Evolutionary conservation across 2,329 filamentous ascomycete genomes (phyloP), one percentile per base, ranked within the genome.

Genomic region (Teratosphaeria pseudoeucalypti): DNA sequence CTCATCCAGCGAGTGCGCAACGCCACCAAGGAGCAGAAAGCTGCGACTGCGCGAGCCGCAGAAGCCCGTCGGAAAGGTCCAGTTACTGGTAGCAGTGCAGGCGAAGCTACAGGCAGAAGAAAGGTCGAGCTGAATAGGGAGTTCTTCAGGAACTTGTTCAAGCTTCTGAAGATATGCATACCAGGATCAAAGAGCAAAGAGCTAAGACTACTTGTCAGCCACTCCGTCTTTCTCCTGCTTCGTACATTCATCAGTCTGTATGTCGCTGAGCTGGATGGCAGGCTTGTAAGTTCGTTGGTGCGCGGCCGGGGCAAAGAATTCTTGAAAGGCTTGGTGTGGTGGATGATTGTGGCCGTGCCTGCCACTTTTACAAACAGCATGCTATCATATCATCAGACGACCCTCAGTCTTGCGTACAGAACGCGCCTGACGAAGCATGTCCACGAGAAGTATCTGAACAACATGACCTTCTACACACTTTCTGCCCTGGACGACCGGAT

Each of bases 341-440:
- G 94, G 94, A 99, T 99, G 94, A 74, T 92, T 58, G 94, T 99
- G 65, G 92, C 94, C 29, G 82, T 99, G 16, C 94, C 94, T 10
- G 94, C 94, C 1, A 97, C 94, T 0, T 75, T 97, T 73, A 99
- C 94, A 49, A 99, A 99, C 73, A 96, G 92, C 0, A 99, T 99
- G 94, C 89, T 94, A 75, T 74, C 83, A 73, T 58, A 54, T 12
- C 94, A 99, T 71, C 94, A 99, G 78, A 95, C 92, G 70, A 91
- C 95, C 72, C 83, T 99, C 52, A 91, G 92, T 0, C 79, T 99
- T 34, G 89, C 92, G 70, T 99, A 99, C 74, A 87, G 94, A 62
- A 92, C 92, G 47, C 85, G 94, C 54, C 81, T 99, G 37, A 99
- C 94, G n/a, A 88, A 94, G 70, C 81, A 92, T 72, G 94, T 99